Base-by-base conservation (phyloP, 2,329 filamentous ascomycete species). In the Aureobasidium melanogenum region DNA sequence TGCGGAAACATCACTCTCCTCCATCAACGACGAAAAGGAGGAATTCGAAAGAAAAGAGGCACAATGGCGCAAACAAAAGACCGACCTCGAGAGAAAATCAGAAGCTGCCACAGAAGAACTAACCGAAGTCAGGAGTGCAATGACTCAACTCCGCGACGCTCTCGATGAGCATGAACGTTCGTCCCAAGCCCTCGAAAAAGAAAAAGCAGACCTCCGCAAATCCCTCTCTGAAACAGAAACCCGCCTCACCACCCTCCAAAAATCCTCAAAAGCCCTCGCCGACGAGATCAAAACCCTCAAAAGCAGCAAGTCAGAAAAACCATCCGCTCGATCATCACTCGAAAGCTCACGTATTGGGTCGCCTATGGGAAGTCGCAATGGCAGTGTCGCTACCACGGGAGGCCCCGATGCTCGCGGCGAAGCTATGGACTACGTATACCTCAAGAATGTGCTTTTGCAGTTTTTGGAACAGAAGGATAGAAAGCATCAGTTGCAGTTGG, bases 161-260 rank as follows among this genome's bases (percentile, higher is more conserved):
- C 80, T 99, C 1, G 92, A 97, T 67, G 89, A 90, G 51, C 93
- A 88, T 38, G 94, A 99, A 75, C 86, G 83, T 70, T 89, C 96
- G 73, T 85, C 89, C 0, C 83, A 86, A 32, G 88, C 94, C n/a
- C 80, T 89, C 5, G 92, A 97, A 73, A 89, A 86, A 75, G 89
- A 96, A 70, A 88, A 87, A 65, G 77, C 79, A 0, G 91, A 96
- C 63, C 76, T 96, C 55, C 83, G 88, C 48, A 84, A 85, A 44
- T 80, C 88, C 34, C 81, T 95, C 2, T 91, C 96, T 67, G 92
- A 97, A 66, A 84, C 86, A 30, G 87, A 88, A 65, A 79, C 81
- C 60, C 84, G 88, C 14, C 84, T 93, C 64, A 92, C 97, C 70
- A 93, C 90, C 76, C 74, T 92, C 4, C 84, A 87, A 65, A 91